phyloP scores from a whole-genome alignment of 2,329 filamentous ascomycete genomes.

The Cladosporium sp. region DNA sequence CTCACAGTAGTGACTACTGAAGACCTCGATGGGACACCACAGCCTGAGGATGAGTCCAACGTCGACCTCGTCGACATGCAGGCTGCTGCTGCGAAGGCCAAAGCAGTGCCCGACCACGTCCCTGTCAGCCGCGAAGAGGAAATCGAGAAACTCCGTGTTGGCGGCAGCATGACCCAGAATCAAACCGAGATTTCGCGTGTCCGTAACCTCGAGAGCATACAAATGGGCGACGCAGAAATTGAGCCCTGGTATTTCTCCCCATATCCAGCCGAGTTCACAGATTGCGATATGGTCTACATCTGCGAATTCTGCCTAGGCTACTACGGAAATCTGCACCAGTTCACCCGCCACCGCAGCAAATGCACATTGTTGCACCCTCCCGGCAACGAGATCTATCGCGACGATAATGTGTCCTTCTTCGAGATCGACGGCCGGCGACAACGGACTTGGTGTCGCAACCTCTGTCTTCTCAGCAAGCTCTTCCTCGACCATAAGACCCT shows the following conservation, averaged over 20 bases:
- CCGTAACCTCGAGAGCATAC: constrained; percentile 86
- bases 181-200: constrained; percentile 95
- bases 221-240: constrained; percentile 87
- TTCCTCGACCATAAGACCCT: constrained; percentile 97
- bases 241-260: constrained; percentile 99
- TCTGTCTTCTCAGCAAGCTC: constrained; percentile 91
- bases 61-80: constrained; percentile 51
- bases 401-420: constrained; percentile 90
- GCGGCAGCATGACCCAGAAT: constrained; percentile 98
- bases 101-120: constrained; percentile 46
- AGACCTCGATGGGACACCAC: constrained; percentile 46
- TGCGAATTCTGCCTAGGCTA: constrained; percentile 97
- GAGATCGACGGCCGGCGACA: constrained; percentile 95
- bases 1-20: constrained; percentile 43
- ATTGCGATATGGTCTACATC: constrained; percentile 87
- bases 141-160: constrained; percentile 90
- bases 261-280: constrained; percentile 83
- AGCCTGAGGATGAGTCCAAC: constrained; percentile 49
- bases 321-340: constrained; percentile 77
- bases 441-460: constrained; percentile 91
- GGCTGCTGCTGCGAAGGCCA: constrained; percentile 49
- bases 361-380: constrained; percentile 89
- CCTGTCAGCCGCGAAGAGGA: constrained; percentile 78
- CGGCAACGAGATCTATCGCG: constrained; percentile 96
- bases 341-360: constrained; percentile 80